Base-by-base conservation (phyloP, 257 asterid species). In the Solanum arcanum region DNA sequence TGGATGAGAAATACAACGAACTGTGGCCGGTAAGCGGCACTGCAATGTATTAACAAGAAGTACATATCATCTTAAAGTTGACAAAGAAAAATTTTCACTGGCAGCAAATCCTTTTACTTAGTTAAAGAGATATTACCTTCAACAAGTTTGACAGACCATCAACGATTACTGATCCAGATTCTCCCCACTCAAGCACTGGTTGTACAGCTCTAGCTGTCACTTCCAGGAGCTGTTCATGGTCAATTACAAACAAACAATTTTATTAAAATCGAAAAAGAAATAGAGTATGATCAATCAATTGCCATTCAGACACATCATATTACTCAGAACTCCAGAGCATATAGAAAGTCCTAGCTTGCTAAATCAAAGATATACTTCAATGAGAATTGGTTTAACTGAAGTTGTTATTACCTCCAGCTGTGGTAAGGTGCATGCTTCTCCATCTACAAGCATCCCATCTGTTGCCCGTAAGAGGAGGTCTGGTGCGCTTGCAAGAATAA, bases 371-470 rank as follows among this genome's bases (percentile, higher is more conserved):
- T 15, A 5, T 78, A 78, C 64, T 84, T 84, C 37, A 37, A 64
- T 25, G 86, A 11, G 27, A 47, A 47, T 49, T 83, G 83, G 21
- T 84, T 84, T 27, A 44, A 42, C 81, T 31, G 85, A 49, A 86
- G 69, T 13, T 44, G 81, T 66, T 86, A 62, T 74, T 90, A 97
- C 99, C 99, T 97, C 99, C 74, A 97, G 93, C 91, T 97, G 99
- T 1, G 99, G 98, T 87, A 96, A 92, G 89, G 99, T 97, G 94
- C 99, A 97, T 82, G 99, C 99, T 96, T 96, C 99, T 81, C 99
- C 99, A 88, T 97, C 99, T 27, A 97, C 99, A 69, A 97, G 98
- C 98, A 97, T 93, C 72, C 99, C 99, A 33, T 96, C 99, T 23
- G 99, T 97, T 86, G 99, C 99, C 83, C 99, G 99, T 44, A 96